Evolutionary conservation across 352 stramenopile species (phyloP).

Genomic region (Globisporangium nagaii): DNA sequence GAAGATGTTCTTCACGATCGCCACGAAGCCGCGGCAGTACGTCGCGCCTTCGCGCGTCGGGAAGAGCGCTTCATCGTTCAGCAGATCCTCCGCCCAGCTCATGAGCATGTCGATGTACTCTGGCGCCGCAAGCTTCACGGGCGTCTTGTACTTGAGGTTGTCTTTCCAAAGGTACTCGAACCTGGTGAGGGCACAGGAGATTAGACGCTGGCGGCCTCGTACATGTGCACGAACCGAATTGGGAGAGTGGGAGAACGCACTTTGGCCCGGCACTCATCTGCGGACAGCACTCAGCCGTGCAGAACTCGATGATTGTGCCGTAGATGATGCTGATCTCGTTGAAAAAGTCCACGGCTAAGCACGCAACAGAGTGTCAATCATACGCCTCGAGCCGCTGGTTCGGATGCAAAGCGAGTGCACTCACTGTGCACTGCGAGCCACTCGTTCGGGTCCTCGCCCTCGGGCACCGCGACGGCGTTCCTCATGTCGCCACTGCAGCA

Average conservation of each 20-base stretch:
- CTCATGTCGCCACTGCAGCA: slow-evolving; percentile 55
- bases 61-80: slow-evolving; percentile 80
- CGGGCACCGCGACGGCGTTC: slow-evolving; percentile 50
- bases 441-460: slow-evolving; percentile 87
- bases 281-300: slow-evolving; percentile 53
- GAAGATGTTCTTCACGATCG: slow-evolving; percentile 92
- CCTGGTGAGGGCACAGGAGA: too few relatives aligned
- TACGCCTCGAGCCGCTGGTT: background rate
- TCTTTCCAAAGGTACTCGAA: slow-evolving; percentile 91
- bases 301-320: slow-evolving; percentile 85
- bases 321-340: slow-evolving; percentile 94
- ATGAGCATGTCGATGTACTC: slow-evolving; percentile 93
- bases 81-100: slow-evolving; percentile 86
- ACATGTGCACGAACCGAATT: too few relatives aligned
- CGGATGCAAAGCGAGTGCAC: background rate
- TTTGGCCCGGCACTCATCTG: slow-evolving; percentile 77
- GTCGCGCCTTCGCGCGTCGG: slow-evolving; percentile 49
- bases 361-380: background rate
- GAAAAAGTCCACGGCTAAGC: slow-evolving; percentile 90
- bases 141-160: slow-evolving; percentile 62
- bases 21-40: slow-evolving; percentile 84
- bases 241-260: slow-evolving; percentile 10
- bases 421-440: slow-evolving; percentile 91
- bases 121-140: slow-evolving; percentile 62
- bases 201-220: too few relatives aligned